phyloP scores from a whole-genome alignment of 2,329 filamentous ascomycete species.

The Sporothrix protearum region DNA sequence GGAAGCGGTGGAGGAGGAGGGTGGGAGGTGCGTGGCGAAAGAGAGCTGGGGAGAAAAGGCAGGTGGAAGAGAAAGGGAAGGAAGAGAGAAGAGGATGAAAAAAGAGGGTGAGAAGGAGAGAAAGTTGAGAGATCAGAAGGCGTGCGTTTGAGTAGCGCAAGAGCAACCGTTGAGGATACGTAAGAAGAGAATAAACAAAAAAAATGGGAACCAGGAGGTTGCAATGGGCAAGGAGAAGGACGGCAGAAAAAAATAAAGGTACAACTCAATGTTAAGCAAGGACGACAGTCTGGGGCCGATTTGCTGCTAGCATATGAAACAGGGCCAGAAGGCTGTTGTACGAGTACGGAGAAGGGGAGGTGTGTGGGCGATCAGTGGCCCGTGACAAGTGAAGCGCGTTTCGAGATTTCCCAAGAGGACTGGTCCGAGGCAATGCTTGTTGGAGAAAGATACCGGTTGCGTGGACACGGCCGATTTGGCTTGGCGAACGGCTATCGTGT shows the following conservation, averaged over 20 bases:
- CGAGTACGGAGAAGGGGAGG: constrained; percentile 30
- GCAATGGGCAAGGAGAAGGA: constrained; percentile 11
- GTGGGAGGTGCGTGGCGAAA: background rate
- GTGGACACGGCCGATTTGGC: background rate
- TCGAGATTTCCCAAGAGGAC: constrained; percentile 36
- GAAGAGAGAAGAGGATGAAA: background rate
- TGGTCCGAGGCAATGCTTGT: constrained; percentile 31
- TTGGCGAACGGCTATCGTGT: constrained; percentile 17
- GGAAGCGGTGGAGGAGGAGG: background rate
- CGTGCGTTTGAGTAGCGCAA: constrained; percentile 13
- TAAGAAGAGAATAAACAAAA: constrained; percentile 6
- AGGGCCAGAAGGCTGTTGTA: constrained; percentile 34
- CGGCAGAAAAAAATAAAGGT: constrained; percentile 1
- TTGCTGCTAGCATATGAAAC: constrained; percentile 38
- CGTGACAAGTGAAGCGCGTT: constrained; percentile 37
- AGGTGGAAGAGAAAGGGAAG: background rate
- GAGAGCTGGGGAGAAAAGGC: background rate
- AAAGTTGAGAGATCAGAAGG: background rate
- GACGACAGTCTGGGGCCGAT: constrained; percentile 23
- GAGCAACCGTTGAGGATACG: constrained; percentile 12
- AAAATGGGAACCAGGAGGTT: constrained; percentile 14
- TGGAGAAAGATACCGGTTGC: constrained; percentile 18
- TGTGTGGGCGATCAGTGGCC: constrained; percentile 36
- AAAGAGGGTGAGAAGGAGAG: background rate
- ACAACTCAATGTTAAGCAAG: constrained; percentile 12